Conservation (phyloP, 768 basidiomycete species). For the Phlegmacium glaucopus region DNA sequence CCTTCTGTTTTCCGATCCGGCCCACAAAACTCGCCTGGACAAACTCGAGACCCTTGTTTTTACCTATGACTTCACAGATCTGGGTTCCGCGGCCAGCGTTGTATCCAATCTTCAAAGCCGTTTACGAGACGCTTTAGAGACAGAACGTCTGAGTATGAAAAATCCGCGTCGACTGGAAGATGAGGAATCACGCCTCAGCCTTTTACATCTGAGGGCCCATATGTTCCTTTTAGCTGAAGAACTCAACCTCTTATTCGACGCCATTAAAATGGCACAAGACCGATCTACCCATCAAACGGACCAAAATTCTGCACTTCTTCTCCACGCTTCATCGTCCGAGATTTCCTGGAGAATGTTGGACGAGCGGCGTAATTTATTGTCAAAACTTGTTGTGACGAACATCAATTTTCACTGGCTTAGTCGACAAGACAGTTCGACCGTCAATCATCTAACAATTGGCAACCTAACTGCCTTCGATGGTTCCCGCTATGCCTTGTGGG, state of each 20-base stretch:
- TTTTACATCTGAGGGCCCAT: constrained; percentile 69
- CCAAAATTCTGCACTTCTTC: constrained; percentile 74
- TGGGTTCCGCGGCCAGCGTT: constrained; percentile 65
- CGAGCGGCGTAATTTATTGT: constrained; percentile 64
- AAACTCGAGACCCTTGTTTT: constrained; percentile 80
- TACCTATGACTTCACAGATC: constrained; percentile 85
- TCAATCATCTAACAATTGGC: constrained; percentile 69
- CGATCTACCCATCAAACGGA: constrained; percentile 62
- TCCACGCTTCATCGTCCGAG: constrained; percentile 80
- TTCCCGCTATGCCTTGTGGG: constrained; percentile 75
- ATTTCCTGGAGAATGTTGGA: constrained; percentile 93
- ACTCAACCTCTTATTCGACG: constrained; percentile 82
- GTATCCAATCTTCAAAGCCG: constrained; percentile 70
- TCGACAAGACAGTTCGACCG: constrained; percentile 84
- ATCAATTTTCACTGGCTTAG: constrained; percentile 82
- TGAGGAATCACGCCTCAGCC: constrained; percentile 47
- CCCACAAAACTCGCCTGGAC: constrained; percentile 73
- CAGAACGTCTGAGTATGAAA: constrained; percentile 37
- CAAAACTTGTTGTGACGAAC: constrained; percentile 80
- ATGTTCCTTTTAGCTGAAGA: constrained; percentile 72
- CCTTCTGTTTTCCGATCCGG: constrained; percentile 85
- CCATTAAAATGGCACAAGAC: constrained; percentile 80
- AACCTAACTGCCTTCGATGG: constrained; percentile 87
- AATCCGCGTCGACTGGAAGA: constrained; percentile 35
- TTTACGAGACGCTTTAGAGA: constrained; percentile 62